Percentiles rank a stretch among this genome's conserved stretches.
phyloP scores from a whole-genome alignment of 208 protist genomes.

The Vickermania ingenoplastis region DNA sequence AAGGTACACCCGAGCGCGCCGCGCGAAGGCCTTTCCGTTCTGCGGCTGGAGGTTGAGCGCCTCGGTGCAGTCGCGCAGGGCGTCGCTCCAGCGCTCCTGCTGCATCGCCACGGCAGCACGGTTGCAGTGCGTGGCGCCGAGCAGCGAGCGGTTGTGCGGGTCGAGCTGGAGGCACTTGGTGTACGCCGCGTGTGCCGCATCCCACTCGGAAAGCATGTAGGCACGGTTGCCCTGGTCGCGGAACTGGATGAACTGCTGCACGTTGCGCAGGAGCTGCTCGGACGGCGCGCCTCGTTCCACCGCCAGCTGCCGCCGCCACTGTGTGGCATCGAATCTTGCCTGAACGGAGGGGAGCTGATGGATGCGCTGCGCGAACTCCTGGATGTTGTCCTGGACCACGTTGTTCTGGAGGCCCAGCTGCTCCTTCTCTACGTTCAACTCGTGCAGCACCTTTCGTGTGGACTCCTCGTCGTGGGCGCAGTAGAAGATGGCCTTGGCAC shows the following conservation, averaged over 20 bases:
- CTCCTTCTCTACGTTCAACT: constrained; percentile 25
- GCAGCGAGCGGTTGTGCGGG: constrained; percentile 46
- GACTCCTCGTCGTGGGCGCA: constrained; percentile 47
- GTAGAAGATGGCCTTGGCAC: constrained; percentile 72
- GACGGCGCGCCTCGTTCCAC: background rate
- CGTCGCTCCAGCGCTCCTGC: constrained; percentile 37
- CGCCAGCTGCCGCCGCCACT: background rate
- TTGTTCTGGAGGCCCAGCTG: constrained; percentile 20
- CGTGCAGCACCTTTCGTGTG: constrained; percentile 23
- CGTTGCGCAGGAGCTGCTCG: constrained; percentile 34
- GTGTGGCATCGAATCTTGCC: background rate
- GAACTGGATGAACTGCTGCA: constrained; percentile 43
- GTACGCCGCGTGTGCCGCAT: constrained; percentile 42
- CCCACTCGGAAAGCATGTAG: constrained; percentile 47
- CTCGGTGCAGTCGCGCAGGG: constrained; percentile 34
- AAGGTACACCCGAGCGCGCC: constrained; percentile 50
- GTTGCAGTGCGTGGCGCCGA: constrained; percentile 66
- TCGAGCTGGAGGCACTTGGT: constrained; percentile 53
- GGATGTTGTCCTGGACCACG: constrained; percentile 17
- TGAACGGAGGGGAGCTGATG: background rate
- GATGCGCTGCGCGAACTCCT: constrained; percentile 15
- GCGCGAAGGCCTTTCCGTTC: constrained; percentile 50
- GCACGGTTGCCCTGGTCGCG: constrained; percentile 65
- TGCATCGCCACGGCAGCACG: constrained; percentile 77
- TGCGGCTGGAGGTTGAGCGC: constrained; percentile 33